Percentiles rank a stretch among this genome's conserved stretches.
Evolutionary conservation across 352 stramenopile genomes (phyloP).

Genomic region (Globisporangium acanthophoron): DNA sequence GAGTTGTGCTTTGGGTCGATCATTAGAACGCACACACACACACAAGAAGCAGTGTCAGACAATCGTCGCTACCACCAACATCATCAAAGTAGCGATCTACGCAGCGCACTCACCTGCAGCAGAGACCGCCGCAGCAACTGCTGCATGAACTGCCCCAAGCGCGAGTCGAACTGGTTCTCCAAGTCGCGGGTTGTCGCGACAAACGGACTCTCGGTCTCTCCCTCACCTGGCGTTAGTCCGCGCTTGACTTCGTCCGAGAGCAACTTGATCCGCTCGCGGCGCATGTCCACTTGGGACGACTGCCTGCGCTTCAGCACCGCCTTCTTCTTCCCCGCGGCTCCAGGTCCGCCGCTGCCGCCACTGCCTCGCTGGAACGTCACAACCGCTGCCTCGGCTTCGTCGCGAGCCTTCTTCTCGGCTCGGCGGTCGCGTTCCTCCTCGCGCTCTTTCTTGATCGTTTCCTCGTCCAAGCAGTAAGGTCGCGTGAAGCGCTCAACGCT

Average conservation of each 20-base stretch:
- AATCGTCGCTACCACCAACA: background rate
- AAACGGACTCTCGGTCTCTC: constrained; percentile 68
- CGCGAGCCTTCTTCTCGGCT: constrained; percentile 71
- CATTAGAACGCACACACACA: constrained; percentile 3
- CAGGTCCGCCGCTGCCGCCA: constrained; percentile 4
- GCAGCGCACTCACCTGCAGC: constrained; percentile 50
- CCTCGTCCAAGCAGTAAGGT: constrained; percentile 80
- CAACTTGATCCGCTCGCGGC: constrained; percentile 73
- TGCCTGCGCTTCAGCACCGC: constrained; percentile 47
- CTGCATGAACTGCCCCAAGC: constrained; percentile 87
- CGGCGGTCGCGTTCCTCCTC: constrained; percentile 71
- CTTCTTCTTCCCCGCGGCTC: constrained; percentile 46
- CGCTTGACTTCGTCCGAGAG: constrained; percentile 75
- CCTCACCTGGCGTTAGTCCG: constrained; percentile 59
- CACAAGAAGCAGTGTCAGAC: background rate
- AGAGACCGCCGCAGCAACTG: constrained; percentile 78
- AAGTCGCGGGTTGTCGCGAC: constrained; percentile 72
- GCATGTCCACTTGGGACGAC: constrained; percentile 75
- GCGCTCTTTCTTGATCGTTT: constrained; percentile 79
- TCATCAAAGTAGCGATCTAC: background rate
- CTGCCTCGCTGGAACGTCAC: constrained; percentile 42
- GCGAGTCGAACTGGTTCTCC: constrained; percentile 84
- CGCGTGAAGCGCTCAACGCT: constrained; percentile 91
- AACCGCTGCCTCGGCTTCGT: constrained; percentile 73
- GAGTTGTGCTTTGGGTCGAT: constrained; percentile 40